These are phyloP conservation scores for Picochlorum sp. DNA, from an alignment of 139 green algal genomes.

Conservation along the genomic window DNA sequence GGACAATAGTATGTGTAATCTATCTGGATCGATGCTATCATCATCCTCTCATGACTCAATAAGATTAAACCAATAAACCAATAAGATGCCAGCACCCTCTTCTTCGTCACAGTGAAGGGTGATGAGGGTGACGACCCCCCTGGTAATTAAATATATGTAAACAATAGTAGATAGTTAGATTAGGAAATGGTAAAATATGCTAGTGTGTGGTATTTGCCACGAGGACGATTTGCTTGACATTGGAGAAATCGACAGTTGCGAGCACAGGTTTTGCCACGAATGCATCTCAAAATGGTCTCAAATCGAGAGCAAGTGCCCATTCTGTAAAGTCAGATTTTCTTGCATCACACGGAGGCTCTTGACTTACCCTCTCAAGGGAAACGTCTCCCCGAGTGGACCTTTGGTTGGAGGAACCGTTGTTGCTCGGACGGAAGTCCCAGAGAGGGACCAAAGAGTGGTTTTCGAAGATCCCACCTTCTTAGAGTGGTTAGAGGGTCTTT, in stretches of 20 bases:
- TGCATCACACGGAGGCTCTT: constrained; percentile 43
- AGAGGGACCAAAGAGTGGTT: constrained; percentile 32
- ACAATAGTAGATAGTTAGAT: too few relatives aligned
- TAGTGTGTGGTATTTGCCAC: constrained; percentile 45
- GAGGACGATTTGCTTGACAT: constrained; percentile 34
- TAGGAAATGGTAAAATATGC: neutral
- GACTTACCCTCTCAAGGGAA: neutral
- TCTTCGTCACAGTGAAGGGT: too few relatives aligned
- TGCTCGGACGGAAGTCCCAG: constrained; percentile 15
- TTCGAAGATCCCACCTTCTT: constrained; percentile 35
- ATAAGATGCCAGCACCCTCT: too few relatives aligned
- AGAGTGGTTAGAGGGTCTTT: constrained; percentile 25
- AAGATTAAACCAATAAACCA: too few relatives aligned
- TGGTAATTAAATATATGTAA: too few relatives aligned
- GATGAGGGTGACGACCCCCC: too few relatives aligned
- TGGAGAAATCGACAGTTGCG: constrained; percentile 46
- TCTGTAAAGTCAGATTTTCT: constrained; percentile 58
- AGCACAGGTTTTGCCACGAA: constrained; percentile 54
- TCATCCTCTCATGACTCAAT: too few relatives aligned
- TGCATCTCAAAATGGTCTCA: constrained; percentile 58
- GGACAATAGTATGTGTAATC: too few relatives aligned
- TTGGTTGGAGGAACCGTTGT: constrained; percentile 22
- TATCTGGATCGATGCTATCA: too few relatives aligned
- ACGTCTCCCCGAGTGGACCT: neutral
- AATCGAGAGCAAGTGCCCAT: constrained; percentile 54